These are phyloP conservation scores for Inga leiocalycina DNA, from an alignment of 306 rosid genomes.

Conservation along the genomic window DNA sequence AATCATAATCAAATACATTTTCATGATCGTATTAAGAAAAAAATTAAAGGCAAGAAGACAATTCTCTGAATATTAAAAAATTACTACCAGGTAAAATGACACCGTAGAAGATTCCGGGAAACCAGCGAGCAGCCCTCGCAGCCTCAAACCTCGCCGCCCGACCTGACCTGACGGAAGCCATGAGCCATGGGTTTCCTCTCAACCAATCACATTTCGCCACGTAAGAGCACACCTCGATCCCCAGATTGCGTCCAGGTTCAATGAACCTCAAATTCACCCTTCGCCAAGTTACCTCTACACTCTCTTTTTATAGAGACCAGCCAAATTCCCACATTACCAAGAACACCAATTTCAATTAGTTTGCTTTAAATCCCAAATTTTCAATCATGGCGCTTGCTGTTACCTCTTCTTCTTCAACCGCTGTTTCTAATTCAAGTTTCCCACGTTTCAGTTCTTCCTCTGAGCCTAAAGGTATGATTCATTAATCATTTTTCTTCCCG, in stretches of 20 bases:
- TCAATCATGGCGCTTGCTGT: constrained; percentile 68
- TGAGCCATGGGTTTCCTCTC: constrained; percentile 38
- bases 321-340: background rate
- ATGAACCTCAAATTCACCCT: constrained; percentile 39
- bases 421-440: constrained; percentile 47
- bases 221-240: background rate
- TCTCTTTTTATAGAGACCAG: background rate
- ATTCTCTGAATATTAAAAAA: background rate
- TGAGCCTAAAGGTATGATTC: constrained; percentile 53
- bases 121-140: background rate
- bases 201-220: constrained; percentile 30
- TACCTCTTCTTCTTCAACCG: constrained; percentile 56
- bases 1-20: too few relatives aligned
- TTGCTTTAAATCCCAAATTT: background rate
- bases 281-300: background rate
- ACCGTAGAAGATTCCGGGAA: constrained; percentile 11
- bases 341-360: background rate
- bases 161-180: constrained; percentile 35
- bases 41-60: background rate
- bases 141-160: constrained; percentile 14
- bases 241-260: constrained; percentile 62
- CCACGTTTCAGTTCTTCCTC: constrained; percentile 49
- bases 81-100: background rate
- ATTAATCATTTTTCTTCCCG: background rate
- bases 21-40: too few relatives aligned